Conservation (phyloP, 78 protist species). For the Dictyostelium discoideum region DNA sequence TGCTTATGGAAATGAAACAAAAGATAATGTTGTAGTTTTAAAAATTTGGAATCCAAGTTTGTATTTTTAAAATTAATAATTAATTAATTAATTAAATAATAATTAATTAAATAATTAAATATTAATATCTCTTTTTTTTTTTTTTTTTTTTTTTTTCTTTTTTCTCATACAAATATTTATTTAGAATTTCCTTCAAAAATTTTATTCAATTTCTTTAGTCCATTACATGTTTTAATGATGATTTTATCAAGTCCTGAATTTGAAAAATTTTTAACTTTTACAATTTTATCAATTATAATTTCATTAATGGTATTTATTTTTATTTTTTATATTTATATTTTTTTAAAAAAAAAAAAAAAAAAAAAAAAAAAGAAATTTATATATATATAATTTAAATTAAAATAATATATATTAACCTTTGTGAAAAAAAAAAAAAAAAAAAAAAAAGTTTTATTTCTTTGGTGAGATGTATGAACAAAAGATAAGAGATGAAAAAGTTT, state of each 20-base stretch:
- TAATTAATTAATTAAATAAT: background rate
- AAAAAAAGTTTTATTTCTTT: conserved; percentile 7
- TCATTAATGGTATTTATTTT: background rate
- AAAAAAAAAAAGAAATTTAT: no score
- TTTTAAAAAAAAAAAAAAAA: no score
- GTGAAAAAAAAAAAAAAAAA: no score
- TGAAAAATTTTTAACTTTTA: background rate
- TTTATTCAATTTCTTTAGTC: conserved; percentile 36
- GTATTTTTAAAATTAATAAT: background rate
- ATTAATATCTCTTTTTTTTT: no score
- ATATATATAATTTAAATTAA: background rate
- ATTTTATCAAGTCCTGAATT: background rate
- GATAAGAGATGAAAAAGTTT: conserved; percentile 49
- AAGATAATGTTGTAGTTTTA: conserved; percentile 38
- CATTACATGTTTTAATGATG: conserved; percentile 14
- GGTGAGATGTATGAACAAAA: conserved; percentile 23
- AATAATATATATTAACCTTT: background rate
- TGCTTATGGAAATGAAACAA: conserved; percentile 7
- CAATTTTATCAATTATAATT: background rate
- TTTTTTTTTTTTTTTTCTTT: background rate
- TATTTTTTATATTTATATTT: background rate
- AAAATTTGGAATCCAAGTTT: conserved; percentile 45
- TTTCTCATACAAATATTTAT: background rate
- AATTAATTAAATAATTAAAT: no score
- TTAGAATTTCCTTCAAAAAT: conserved; percentile 9